Percentiles rank a stretch among this genome's conserved stretches.
Conservation (phyloP, 2,329 filamentous ascomycete species). For the Alternaria gaisen region DNA sequence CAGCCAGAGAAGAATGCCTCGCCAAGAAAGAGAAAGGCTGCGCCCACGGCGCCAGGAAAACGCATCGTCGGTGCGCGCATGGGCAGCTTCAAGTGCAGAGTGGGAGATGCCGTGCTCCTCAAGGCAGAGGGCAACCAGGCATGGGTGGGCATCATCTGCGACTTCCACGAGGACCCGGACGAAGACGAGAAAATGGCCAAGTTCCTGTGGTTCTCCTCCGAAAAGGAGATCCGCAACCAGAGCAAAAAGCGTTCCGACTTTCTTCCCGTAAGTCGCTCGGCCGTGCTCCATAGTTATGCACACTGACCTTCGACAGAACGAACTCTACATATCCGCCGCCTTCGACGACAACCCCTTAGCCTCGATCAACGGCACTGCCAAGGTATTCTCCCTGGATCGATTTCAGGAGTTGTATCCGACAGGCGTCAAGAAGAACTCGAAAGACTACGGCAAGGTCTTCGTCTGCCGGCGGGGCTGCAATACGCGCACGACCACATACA, state of each 20-base stretch:
- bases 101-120: slow-evolving; percentile 86
- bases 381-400: slow-evolving; percentile 74
- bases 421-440: slow-evolving; percentile 76
- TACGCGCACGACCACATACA: slow-evolving; percentile 87
- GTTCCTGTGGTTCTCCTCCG: slow-evolving; percentile 96
- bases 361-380: slow-evolving; percentile 90
- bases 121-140: slow-evolving; percentile 90
- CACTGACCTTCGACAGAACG: slow-evolving; percentile 66
- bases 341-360: slow-evolving; percentile 87
- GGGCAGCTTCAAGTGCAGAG: slow-evolving; percentile 78
- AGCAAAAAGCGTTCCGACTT: slow-evolving; percentile 84
- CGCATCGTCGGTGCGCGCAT: slow-evolving; percentile 83
- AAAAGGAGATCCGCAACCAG: slow-evolving; percentile 86
- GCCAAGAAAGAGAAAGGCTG: slow-evolving; percentile 46
- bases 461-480: slow-evolving; percentile 90
- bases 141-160: slow-evolving; percentile 90
- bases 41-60: slow-evolving; percentile 32
- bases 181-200: slow-evolving; percentile 76
- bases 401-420: slow-evolving; percentile 77
- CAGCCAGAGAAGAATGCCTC: slow-evolving; percentile 35
- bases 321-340: slow-evolving; percentile 88
- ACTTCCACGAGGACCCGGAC: slow-evolving; percentile 72
- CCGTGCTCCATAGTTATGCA: not conserved
- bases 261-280: slow-evolving; percentile 63
- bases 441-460: slow-evolving; percentile 85